These are phyloP conservation scores for Thoreauomyces humboldtii DNA, from an alignment of 192 early-diverging fungal genomes.

Conservation along the genomic window DNA sequence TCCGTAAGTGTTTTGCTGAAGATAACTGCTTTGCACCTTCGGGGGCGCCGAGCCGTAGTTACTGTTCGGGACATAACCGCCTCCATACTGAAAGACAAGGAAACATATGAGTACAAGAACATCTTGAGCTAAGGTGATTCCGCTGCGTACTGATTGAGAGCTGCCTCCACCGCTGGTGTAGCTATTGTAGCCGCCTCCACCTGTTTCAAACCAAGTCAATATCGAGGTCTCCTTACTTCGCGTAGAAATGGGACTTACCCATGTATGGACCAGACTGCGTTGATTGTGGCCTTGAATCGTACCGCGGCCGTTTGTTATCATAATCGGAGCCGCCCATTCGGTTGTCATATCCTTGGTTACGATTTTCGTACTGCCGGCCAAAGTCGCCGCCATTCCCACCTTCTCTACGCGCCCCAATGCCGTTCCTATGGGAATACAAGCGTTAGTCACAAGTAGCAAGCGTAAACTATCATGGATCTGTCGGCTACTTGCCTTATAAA, in stretches of 20 bases:
- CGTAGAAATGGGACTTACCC: not conserved
- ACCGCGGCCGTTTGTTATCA: slow-evolving; percentile 20
- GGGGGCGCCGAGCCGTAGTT: not conserved
- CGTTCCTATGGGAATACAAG: slow-evolving; percentile 18
- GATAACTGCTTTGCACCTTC: not conserved
- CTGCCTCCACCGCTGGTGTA: slow-evolving; percentile 1
- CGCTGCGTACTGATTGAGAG: not conserved
- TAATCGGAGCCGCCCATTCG: not conserved
- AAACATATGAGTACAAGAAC: not conserved
- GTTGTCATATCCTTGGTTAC: slow-evolving; percentile 1
- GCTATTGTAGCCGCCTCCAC: slow-evolving; percentile 8
- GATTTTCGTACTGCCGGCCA: slow-evolving; percentile 3
- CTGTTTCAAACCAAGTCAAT: not conserved
- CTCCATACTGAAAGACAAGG: not conserved
- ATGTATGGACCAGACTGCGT: not conserved
- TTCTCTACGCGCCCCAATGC: slow-evolving; percentile 3
- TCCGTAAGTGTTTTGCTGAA: no score
- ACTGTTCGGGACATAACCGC: slow-evolving; percentile 6
- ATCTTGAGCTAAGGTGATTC: no score
- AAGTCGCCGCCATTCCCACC: not conserved
- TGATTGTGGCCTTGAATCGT: not conserved
- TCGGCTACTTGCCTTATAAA: slow-evolving; percentile 18
- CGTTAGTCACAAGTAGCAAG: slow-evolving; percentile 24
- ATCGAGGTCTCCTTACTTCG: not conserved
- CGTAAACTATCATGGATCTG: no score